Percentiles rank a stretch among this genome's conserved stretches.
Evolutionary conservation across 441 rosid genomes (phyloP).

Genomic region (Erodium moschatum): DNA sequence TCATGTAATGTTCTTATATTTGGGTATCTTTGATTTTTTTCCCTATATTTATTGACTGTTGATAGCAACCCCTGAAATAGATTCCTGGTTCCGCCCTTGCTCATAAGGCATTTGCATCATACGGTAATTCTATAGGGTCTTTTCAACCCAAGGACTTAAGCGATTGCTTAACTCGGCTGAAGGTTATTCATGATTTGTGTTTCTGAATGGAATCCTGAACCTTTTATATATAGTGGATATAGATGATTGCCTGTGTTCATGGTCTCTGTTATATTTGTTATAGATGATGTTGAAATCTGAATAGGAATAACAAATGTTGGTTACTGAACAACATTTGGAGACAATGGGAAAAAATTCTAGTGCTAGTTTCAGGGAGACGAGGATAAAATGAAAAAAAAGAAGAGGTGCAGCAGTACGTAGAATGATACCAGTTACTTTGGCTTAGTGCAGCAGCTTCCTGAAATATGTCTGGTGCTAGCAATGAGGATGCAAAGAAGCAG

Average conservation of each 20-base stretch:
- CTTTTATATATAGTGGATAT: not conserved
- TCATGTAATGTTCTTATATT: too few species aligned
- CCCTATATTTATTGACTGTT: too few species aligned
- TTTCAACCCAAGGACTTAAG: too few species aligned
- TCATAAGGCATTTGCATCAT: too few species aligned
- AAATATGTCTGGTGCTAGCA: slow-evolving; percentile 21
- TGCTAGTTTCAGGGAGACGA: not conserved
- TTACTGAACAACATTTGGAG: not conserved
- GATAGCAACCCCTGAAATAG: too few species aligned
- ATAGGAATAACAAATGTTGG: not conserved
- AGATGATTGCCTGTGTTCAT: not conserved
- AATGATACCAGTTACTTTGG: not conserved
- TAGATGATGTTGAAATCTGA: not conserved
- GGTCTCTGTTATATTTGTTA: not conserved
- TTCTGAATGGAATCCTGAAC: not conserved
- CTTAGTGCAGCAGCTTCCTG: not conserved
- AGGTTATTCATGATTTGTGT: not conserved
- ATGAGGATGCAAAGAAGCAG: slow-evolving; percentile 33
- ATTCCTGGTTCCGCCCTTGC: too few species aligned
- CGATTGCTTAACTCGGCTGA: too few species aligned
- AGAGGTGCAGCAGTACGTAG: not conserved
- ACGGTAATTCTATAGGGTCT: too few species aligned
- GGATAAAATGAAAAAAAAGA: not conserved
- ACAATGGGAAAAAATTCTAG: not conserved
- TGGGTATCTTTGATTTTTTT: too few species aligned